Evolutionary conservation across 345 rosid species (phyloP).

Genomic region (Camelina sativa): DNA sequence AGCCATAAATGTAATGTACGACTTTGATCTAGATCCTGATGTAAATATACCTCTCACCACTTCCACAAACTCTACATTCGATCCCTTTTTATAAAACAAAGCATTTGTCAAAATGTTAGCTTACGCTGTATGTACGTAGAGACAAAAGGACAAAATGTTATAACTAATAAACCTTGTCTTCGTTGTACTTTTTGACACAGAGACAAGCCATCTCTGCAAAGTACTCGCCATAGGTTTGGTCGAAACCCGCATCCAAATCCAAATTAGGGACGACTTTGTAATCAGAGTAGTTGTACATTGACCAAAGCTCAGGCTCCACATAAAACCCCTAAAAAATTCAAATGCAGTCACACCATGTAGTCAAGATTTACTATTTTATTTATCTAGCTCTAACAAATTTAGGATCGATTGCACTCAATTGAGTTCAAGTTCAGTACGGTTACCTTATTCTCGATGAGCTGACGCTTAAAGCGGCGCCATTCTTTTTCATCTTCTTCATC

Average conservation of each 20-base stretch:
- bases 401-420: neutral
- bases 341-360: neutral
- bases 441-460: conserved; percentile 6
- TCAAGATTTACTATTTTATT: neutral
- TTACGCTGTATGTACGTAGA: no score
- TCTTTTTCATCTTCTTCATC: neutral
- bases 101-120: no score
- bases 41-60: neutral
- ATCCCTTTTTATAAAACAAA: no score
- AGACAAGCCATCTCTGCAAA: conserved; percentile 23
- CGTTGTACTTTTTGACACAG: neutral
- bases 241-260: neutral
- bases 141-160: no score
- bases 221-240: conserved; percentile 18
- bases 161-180: neutral
- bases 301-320: conserved; percentile 17
- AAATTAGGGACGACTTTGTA: neutral
- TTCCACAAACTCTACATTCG: neutral
- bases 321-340: conserved; percentile 17
- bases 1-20: conserved; percentile 8
- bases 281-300: neutral
- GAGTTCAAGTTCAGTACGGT: neutral
- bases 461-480: conserved; percentile 9
- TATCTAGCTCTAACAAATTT: neutral
- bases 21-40: neutral